Conservation (phyloP, 2,329 filamentous ascomycete genomes). For the Dothidotthia symphoricarpi region DNA sequence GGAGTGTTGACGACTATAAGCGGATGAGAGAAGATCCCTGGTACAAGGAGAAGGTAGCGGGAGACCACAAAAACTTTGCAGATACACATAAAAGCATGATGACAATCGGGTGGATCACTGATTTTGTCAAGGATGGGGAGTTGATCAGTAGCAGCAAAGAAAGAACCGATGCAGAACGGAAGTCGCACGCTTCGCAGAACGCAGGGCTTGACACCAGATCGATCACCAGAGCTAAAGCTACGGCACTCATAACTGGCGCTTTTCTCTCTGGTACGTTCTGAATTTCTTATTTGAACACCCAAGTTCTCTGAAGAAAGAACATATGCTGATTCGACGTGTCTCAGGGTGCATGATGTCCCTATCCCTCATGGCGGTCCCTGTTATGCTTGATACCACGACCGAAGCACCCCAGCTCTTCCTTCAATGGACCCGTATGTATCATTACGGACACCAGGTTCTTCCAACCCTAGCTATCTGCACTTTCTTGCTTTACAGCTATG, state of each 20-base stretch:
- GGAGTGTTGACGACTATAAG: conserved; percentile 48
- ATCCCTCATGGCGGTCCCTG: conserved; percentile 30
- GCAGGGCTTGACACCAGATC: too few relatives aligned
- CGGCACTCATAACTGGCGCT: neutral
- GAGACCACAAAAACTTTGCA: conserved; percentile 53
- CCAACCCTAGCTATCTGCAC: conserved; percentile 32
- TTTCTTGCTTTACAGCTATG: conserved; percentile 19
- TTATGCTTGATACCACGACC: conserved; percentile 32
- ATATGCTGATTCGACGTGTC: neutral
- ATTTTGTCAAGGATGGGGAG: conserved; percentile 44
- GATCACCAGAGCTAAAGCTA: too few relatives aligned
- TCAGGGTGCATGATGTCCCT: conserved; percentile 29
- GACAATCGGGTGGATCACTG: conserved; percentile 50
- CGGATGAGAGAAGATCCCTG: conserved; percentile 52
- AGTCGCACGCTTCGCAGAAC: too few relatives aligned
- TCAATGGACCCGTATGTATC: conserved; percentile 38
- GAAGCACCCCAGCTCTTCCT: conserved; percentile 23
- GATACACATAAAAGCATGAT: conserved; percentile 50
- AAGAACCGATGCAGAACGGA: too few relatives aligned
- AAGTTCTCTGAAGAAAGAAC: too few relatives aligned
- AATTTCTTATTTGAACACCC: neutral
- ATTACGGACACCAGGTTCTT: conserved; percentile 33
- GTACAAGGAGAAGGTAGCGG: conserved; percentile 47
- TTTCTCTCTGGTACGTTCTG: neutral
- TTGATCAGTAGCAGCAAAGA: neutral